Conservation (phyloP, 306 rosid species). For the Leucaena leucocephala region DNA sequence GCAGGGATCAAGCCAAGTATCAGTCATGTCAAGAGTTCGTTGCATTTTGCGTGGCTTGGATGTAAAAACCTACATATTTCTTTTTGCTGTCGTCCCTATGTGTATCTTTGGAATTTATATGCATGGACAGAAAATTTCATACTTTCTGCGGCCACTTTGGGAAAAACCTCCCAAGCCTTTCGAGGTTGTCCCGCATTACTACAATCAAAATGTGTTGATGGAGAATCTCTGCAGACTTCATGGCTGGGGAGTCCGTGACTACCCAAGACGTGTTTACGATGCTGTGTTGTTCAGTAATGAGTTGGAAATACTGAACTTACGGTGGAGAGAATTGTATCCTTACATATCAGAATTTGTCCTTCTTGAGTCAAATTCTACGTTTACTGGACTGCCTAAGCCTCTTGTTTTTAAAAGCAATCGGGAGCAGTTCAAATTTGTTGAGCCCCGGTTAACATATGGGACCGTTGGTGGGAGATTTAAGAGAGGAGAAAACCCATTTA, state of each 20-base stretch:
- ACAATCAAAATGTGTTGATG: constrained; percentile 65
- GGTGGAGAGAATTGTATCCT: constrained; percentile 87
- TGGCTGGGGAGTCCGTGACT: constrained; percentile 81
- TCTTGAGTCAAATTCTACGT: constrained; percentile 84
- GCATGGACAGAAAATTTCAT: constrained; percentile 86
- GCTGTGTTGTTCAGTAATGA: constrained; percentile 87
- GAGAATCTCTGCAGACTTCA: constrained; percentile 80
- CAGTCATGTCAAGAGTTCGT: constrained; percentile 72
- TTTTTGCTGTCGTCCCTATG: constrained; percentile 64
- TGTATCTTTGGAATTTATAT: constrained; percentile 62
- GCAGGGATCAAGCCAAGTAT: constrained; percentile 66
- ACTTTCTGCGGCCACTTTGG: constrained; percentile 86
- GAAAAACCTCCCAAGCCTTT: constrained; percentile 85
- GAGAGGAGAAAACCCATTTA: constrained; percentile 81
- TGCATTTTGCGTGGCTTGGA: constrained; percentile 80
- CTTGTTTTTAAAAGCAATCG: constrained; percentile 54
- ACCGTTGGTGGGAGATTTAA: constrained; percentile 65
- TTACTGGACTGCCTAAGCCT: constrained; percentile 74
- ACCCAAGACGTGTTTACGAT: constrained; percentile 84
- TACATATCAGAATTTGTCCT: constrained; percentile 76
- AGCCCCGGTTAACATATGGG: constrained; percentile 68
- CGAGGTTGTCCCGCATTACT: constrained; percentile 73
- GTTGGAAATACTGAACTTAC: constrained; percentile 69
- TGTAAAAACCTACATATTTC: constrained; percentile 60
- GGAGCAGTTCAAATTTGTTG: constrained; percentile 61